These are phyloP conservation scores for Pichia kudriavzevii DNA, from an alignment of 1,139 yeast genomes.

Conservation along the genomic window DNA sequence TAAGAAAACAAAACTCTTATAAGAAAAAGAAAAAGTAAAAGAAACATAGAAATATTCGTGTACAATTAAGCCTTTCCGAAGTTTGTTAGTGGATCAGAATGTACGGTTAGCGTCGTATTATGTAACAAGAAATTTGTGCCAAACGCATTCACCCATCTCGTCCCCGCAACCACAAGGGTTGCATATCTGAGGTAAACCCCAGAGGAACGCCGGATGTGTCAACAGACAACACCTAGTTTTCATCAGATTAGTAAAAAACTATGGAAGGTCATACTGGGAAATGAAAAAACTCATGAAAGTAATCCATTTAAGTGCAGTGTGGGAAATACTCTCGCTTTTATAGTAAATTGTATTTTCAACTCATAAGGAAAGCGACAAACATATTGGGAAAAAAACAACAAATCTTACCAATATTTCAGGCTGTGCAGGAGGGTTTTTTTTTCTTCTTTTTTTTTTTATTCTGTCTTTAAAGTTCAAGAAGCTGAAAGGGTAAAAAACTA, in stretches of 20 bases:
- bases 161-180: slow-evolving; percentile 34
- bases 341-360: no score
- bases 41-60: background rate
- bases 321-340: no score
- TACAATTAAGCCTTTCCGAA: slow-evolving; percentile 10
- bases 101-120: slow-evolving; percentile 27
- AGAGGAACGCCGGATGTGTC: slow-evolving; percentile 38
- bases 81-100: slow-evolving; percentile 23
- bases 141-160: slow-evolving; percentile 48
- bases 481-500: slow-evolving; percentile 3
- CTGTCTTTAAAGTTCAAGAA: background rate
- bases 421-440: slow-evolving; percentile 8
- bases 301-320: no score
- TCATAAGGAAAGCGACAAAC: no score
- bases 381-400: no score
- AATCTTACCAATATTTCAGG: no score
- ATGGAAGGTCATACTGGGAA: slow-evolving; percentile 29
- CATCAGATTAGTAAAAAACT: slow-evolving; percentile 44
- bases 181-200: slow-evolving; percentile 31
- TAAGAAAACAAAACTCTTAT: background rate
- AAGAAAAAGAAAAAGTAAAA: background rate
- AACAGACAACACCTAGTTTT: slow-evolving; percentile 40
- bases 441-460: slow-evolving; percentile 1
- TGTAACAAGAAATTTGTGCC: slow-evolving; percentile 61
- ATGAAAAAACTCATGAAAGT: slow-evolving; percentile 13